phyloP scores from a whole-genome alignment of 805 yeast species.

The Kodamaea sagamina region DNA sequence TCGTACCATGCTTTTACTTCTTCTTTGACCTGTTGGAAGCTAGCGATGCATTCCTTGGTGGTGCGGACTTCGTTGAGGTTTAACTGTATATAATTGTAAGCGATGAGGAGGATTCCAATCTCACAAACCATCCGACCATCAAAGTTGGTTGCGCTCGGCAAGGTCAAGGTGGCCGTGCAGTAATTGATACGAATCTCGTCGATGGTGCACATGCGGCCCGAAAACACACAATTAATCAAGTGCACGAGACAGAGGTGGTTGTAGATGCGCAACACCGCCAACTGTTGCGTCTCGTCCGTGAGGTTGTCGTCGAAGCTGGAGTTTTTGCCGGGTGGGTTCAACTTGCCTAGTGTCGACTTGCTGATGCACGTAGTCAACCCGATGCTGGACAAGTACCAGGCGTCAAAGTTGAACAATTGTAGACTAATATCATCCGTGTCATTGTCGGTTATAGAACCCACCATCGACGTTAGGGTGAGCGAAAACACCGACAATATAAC shows the following conservation, averaged over 20 bases:
- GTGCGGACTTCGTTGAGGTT: constrained; percentile 13
- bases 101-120: constrained; percentile 57
- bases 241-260: constrained; percentile 72
- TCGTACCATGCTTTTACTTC: constrained; percentile 63
- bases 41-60: constrained; percentile 6
- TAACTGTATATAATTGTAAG: constrained; percentile 58
- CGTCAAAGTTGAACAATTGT: constrained; percentile 51
- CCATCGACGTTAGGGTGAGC: constrained; percentile 53
- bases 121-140: constrained; percentile 85
- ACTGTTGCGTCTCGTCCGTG: constrained; percentile 48
- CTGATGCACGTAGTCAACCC: constrained; percentile 66
- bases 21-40: constrained; percentile 38
- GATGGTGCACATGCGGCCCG: constrained; percentile 64
- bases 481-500: constrained; percentile 68
- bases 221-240: constrained; percentile 61
- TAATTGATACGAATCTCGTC: constrained; percentile 61
- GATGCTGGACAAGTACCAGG: constrained; percentile 67
- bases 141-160: constrained; percentile 67
- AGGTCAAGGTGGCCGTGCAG: constrained; percentile 57
- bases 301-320: constrained; percentile 35
- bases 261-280: constrained; percentile 65
- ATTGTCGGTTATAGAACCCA: constrained; percentile 13
- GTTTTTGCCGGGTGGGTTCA: constrained; percentile 23
- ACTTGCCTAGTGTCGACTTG: constrained; percentile 47
- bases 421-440: constrained; percentile 28